These are phyloP conservation scores for Metarhizium sp. DNA, from an alignment of 2,329 filamentous ascomycete genomes.

Conservation along the genomic window DNA sequence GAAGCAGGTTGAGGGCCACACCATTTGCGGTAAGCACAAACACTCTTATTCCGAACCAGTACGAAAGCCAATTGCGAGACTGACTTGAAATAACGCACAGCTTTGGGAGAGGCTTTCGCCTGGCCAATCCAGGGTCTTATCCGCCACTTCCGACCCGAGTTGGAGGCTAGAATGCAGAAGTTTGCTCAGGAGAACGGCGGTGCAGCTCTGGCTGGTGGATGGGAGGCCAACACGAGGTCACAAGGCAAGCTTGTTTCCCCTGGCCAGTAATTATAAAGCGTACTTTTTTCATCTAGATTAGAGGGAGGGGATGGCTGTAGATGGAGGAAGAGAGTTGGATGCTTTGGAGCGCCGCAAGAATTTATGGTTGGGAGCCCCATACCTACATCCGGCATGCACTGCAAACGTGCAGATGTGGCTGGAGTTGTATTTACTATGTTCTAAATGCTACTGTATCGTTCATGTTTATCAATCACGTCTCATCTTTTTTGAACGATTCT, in stretches of 20 bases:
- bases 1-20: slow-evolving; percentile 98
- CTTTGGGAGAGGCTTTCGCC: slow-evolving; percentile 92
- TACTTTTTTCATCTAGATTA: slow-evolving; percentile 6
- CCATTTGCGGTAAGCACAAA: slow-evolving; percentile 71
- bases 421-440: slow-evolving; percentile 7
- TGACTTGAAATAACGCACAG: slow-evolving; percentile 32
- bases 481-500: no score
- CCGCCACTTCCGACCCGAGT: slow-evolving; percentile 92
- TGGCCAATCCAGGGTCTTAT: slow-evolving; percentile 98
- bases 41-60: background rate
- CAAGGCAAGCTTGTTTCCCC: slow-evolving; percentile 81
- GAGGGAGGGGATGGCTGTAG: background rate
- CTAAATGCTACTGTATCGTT: background rate
- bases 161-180: slow-evolving; percentile 82
- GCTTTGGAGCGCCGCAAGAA: background rate
- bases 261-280: slow-evolving; percentile 58
- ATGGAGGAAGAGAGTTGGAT: background rate
- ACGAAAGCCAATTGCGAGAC: background rate
- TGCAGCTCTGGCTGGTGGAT: slow-evolving; percentile 74
- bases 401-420: background rate
- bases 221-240: slow-evolving; percentile 63
- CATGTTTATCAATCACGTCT: background rate
- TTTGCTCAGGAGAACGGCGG: slow-evolving; percentile 67
- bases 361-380: background rate
- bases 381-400: background rate